A percentile compares a stretch with the other conserved stretches of the same genome.
These are phyloP conservation scores for Przewalskia tangutica DNA, from an alignment of 257 asterid species.

Conservation along the genomic window DNA sequence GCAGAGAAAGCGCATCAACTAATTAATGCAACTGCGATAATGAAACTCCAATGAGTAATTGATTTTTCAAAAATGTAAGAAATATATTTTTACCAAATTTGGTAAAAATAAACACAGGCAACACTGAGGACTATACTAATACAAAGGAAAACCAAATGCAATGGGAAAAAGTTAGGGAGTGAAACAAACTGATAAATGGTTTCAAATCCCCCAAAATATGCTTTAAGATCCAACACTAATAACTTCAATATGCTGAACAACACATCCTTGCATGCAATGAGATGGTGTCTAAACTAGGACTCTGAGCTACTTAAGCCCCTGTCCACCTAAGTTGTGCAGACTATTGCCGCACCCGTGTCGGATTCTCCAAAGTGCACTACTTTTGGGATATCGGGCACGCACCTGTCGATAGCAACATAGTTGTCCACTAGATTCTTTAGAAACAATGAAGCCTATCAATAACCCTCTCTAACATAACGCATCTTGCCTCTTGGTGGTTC, in stretches of 20 bases:
- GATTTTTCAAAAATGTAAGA: neutral
- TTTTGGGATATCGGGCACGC: too few species aligned
- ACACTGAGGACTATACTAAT: neutral
- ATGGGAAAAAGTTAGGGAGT: neutral
- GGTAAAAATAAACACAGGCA: neutral
- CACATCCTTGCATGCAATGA: neutral
- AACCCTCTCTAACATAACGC: neutral
- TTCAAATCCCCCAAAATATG: neutral
- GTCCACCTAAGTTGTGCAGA: too few species aligned
- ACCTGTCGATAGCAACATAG: too few species aligned
- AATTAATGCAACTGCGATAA: neutral
- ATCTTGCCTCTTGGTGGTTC: neutral
- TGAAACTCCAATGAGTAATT: neutral
- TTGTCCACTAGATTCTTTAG: neutral
- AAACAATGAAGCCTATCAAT: neutral
- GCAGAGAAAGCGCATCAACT: constrained; percentile 4
- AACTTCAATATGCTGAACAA: neutral
- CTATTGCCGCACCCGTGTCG: too few species aligned
- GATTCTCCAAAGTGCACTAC: too few species aligned
- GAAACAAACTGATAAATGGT: neutral
- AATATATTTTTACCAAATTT: neutral
- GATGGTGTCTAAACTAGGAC: neutral
- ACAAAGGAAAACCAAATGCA: neutral
- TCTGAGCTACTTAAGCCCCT: neutral
- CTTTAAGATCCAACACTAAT: neutral